phyloP scores from a whole-genome alignment of 345 rosid genomes.

The Lepidium aucheri region DNA sequence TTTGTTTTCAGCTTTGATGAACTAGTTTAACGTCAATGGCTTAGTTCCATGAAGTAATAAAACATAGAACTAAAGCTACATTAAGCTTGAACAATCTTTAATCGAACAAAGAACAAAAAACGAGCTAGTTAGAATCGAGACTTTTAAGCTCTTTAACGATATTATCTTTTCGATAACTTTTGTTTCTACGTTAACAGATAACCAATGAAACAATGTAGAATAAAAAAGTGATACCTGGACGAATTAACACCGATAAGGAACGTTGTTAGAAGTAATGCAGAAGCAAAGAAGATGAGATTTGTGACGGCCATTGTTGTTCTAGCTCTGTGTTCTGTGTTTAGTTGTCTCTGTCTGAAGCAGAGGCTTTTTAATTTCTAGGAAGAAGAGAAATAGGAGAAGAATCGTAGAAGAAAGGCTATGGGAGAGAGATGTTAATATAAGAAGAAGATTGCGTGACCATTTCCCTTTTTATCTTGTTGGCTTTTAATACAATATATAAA shows the following conservation, averaged over 20 bases:
- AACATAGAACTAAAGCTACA: not conserved
- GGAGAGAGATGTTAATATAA: slow-evolving; percentile 18
- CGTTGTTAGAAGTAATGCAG: slow-evolving; percentile 33
- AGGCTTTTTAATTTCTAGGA: slow-evolving; percentile 6
- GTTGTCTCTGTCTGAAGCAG: slow-evolving; percentile 15
- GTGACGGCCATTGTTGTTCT: slow-evolving; percentile 43
- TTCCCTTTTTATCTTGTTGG: slow-evolving; percentile 7
- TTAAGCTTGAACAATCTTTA: not conserved
- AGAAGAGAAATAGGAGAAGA: not conserved
- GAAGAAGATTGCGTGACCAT: slow-evolving; percentile 8
- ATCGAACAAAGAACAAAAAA: not conserved
- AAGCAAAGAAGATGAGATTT: slow-evolving; percentile 25
- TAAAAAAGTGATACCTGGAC: slow-evolving; percentile 10
- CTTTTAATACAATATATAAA: not conserved
- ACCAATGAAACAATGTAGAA: too few species aligned
- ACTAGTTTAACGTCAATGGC: not conserved
- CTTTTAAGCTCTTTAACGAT: too few species aligned
- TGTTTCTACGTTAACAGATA: too few species aligned
- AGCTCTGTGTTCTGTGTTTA: slow-evolving; percentile 11
- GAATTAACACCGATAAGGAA: slow-evolving; percentile 33
- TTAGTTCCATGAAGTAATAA: slow-evolving; percentile 1
- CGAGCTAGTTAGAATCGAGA: too few species aligned
- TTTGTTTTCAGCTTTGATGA: not conserved
- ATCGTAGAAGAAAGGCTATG: slow-evolving; percentile 15
- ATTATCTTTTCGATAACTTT: too few species aligned